A percentile compares a stretch with the other conserved stretches of the same genome.
phyloP scores from a whole-genome alignment of 192 early-diverging fungal species.

The Entomortierella parvispora region DNA sequence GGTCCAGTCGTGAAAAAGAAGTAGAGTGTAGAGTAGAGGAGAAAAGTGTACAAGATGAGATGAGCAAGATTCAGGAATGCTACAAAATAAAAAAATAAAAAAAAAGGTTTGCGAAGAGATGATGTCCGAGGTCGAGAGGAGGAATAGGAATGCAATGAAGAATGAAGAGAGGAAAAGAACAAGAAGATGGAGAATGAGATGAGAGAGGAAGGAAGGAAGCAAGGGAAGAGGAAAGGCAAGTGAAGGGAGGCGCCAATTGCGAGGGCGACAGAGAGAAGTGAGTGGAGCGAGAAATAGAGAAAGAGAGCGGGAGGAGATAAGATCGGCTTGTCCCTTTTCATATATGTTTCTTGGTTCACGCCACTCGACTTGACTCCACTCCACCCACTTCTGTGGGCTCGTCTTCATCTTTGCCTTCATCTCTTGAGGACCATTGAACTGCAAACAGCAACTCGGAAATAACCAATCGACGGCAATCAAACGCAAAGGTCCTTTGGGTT shows the following conservation, averaged over 20 bases:
- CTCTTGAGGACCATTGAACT: too few relatives aligned
- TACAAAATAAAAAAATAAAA: background rate
- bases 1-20: background rate
- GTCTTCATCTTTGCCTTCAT: too few relatives aligned
- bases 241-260: background rate
- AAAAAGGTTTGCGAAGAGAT: background rate
- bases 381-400: too few relatives aligned
- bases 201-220: background rate
- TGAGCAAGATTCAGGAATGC: background rate
- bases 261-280: background rate
- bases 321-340: too few relatives aligned
- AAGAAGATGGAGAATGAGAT: conserved; percentile 3
- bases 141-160: background rate
- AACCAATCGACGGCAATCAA: too few relatives aligned
- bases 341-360: too few relatives aligned
- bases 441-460: too few relatives aligned
- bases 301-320: background rate
- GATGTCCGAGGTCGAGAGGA: background rate
- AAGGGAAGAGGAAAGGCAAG: background rate
- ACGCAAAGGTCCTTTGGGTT: too few relatives aligned
- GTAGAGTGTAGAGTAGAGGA: background rate
- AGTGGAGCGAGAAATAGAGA: background rate
- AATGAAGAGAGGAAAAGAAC: background rate
- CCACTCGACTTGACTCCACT: too few relatives aligned
- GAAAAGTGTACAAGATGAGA: background rate